phyloP scores from a whole-genome alignment of 176 grass and related monocot genomes.

The Metroxylon sagu region DNA sequence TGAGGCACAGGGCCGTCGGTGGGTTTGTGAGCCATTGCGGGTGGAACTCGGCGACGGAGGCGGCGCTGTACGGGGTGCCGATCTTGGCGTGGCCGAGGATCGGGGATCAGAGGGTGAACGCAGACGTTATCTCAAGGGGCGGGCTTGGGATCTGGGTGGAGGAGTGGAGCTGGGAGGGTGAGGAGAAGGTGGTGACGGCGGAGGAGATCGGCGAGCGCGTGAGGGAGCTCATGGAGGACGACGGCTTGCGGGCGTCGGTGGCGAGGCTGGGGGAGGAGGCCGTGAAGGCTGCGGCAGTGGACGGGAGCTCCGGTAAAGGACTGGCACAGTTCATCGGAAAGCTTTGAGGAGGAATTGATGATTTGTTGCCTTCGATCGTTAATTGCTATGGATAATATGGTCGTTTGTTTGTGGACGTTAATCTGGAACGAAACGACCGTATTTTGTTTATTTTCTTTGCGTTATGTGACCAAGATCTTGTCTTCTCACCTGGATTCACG shows the following conservation, averaged over 20 bases:
- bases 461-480: too few species aligned
- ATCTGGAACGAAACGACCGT: too few species aligned
- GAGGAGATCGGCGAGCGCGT: slow-evolving; percentile 30
- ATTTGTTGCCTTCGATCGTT: too few species aligned
- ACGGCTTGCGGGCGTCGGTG: slow-evolving; percentile 2
- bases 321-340: slow-evolving; percentile 23
- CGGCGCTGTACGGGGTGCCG: slow-evolving; percentile 30
- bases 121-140: slow-evolving; percentile 11
- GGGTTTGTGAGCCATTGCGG: slow-evolving; percentile 66
- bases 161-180: slow-evolving; percentile 50
- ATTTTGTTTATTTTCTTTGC: too few species aligned
- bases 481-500: too few species aligned
- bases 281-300: slow-evolving; percentile 1
- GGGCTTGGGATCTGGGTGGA: slow-evolving; percentile 48
- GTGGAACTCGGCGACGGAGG: slow-evolving; percentile 56
- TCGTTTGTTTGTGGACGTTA: too few species aligned
- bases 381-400: too few species aligned
- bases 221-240: slow-evolving; percentile 42
- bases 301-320: slow-evolving; percentile 30
- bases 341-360: neutral
- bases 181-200: slow-evolving; percentile 22
- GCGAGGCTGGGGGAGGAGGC: slow-evolving; percentile 7
- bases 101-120: slow-evolving; percentile 52
- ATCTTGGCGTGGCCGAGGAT: slow-evolving; percentile 41
- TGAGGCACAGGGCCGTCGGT: slow-evolving; percentile 38